Evolutionary conservation across 352 stramenopile species (phyloP).

Genomic region (Phytophthora litchii): DNA sequence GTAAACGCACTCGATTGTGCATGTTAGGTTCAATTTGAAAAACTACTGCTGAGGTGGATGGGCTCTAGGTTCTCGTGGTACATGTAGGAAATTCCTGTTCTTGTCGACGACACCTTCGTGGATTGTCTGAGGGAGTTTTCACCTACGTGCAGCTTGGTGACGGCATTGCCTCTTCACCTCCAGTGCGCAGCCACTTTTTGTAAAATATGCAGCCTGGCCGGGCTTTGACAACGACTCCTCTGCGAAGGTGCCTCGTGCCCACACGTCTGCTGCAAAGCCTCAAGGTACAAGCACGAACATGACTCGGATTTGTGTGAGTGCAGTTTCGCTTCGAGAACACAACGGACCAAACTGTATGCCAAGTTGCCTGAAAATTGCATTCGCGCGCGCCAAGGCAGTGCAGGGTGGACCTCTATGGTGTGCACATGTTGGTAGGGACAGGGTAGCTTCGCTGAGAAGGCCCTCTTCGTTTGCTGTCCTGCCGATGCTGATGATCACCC

Average conservation of each 20-base stretch:
- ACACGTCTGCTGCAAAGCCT: constrained; percentile 27
- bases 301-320: constrained; percentile 17
- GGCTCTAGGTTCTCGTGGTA: constrained; percentile 20
- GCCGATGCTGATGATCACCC: background rate
- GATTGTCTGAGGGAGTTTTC: background rate
- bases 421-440: background rate
- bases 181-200: background rate
- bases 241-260: constrained; percentile 1
- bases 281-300: constrained; percentile 22
- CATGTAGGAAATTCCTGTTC: background rate
- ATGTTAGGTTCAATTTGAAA: constrained; percentile 21
- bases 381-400: constrained; percentile 7
- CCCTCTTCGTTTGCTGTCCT: background rate
- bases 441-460: constrained; percentile 13
- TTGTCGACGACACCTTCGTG: background rate
- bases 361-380: constrained; percentile 18
- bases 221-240: constrained; percentile 5
- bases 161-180: background rate
- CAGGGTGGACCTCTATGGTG: background rate
- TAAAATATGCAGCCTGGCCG: constrained; percentile 7
- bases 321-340: constrained; percentile 23
- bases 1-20: background rate
- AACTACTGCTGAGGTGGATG: constrained; percentile 2
- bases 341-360: constrained; percentile 25
- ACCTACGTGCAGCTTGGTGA: background rate